Evolutionary conservation across 371 early-diverging fungal species (phyloP), one percentile per base, ranked within the genome.

Genomic region (Coemansia sp.): DNA sequence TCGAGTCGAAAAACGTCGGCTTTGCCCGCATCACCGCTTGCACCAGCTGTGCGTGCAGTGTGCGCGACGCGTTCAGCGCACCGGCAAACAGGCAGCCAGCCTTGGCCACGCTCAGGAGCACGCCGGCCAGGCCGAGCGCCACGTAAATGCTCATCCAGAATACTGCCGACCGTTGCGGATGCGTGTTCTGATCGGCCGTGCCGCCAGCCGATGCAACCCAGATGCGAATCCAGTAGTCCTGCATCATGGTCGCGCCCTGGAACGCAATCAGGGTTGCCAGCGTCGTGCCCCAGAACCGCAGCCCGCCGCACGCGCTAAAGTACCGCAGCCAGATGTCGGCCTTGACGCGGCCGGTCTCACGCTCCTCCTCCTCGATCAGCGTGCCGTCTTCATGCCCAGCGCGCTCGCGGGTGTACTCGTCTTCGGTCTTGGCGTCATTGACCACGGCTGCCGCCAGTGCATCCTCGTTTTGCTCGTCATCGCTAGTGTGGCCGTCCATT

Each of bases 1-100:
- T 94, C 33, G 81, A 80, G 57, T 95, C 94, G 78, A 94, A 95
- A 81, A 95, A 94, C 8, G 87, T 81, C 24, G 92, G 74, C 16
- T 86, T 84, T 0, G 90, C 88, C 50, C 82, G 88, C 24, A 88
- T 79, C 0, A 90, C 83, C 1, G 82, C 58, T n/a, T 77, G 66
- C 31, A 91, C 70, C 8, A 89, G 72, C 42, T 24, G 69, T 24
- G 38, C 67, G 59, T 87, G 87, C n/a, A 90, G 61, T 0, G 69
- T 64, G 11, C 81, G 78, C 1, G 89, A 88, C 7, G 88, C 90
- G 33, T 82, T 79, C 10, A 90, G 69, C 0, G 87, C 84, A 0
- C 88, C 88, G 24, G 71, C 76, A 58, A 79, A 83, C 52, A 86
- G 81, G 42, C 83, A 76, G 12, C 53, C 38, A 34, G 38, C 38